Percentiles rank a stretch among this genome's conserved stretches.
phyloP scores from a whole-genome alignment of 2,329 filamentous ascomycete species.

The Penicillium expansum region DNA sequence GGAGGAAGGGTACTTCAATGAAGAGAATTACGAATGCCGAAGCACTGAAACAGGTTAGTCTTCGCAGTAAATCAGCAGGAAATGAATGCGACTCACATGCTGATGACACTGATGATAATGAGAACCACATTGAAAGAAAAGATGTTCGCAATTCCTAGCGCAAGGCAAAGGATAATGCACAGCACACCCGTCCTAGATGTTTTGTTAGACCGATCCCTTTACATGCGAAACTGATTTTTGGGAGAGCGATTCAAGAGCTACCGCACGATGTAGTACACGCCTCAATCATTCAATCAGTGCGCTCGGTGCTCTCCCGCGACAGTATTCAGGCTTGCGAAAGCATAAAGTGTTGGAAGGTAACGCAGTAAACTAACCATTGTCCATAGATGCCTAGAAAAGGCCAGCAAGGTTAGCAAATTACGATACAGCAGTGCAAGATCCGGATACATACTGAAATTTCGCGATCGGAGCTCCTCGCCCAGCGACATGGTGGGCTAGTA shows the following conservation, averaged over 20 bases:
- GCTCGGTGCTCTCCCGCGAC: neutral
- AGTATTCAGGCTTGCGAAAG: neutral
- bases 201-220: slow-evolving; percentile 13
- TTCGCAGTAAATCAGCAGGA: slow-evolving; percentile 23
- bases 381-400: slow-evolving; percentile 61
- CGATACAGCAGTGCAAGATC: slow-evolving; percentile 8
- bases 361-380: slow-evolving; percentile 57
- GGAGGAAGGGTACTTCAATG: slow-evolving; percentile 86
- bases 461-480: slow-evolving; percentile 60
- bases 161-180: slow-evolving; percentile 64
- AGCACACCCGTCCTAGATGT: slow-evolving; percentile 50
- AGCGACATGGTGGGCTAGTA: slow-evolving; percentile 52
- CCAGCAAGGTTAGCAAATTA: slow-evolving; percentile 22
- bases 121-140: slow-evolving; percentile 58
- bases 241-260: neutral
- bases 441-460: slow-evolving; percentile 62
- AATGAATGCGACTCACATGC: slow-evolving; percentile 48
- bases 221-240: neutral
- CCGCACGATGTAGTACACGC: neutral
- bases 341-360: neutral
- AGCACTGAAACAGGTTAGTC: slow-evolving; percentile 55
- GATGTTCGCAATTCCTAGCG: slow-evolving; percentile 66
- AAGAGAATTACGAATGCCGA: slow-evolving; percentile 75
- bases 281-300: neutral
- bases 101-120: slow-evolving; percentile 60